Evolutionary conservation across 2,329 filamentous ascomycete genomes (phyloP).

Genomic region (Pyricularia grisea): DNA sequence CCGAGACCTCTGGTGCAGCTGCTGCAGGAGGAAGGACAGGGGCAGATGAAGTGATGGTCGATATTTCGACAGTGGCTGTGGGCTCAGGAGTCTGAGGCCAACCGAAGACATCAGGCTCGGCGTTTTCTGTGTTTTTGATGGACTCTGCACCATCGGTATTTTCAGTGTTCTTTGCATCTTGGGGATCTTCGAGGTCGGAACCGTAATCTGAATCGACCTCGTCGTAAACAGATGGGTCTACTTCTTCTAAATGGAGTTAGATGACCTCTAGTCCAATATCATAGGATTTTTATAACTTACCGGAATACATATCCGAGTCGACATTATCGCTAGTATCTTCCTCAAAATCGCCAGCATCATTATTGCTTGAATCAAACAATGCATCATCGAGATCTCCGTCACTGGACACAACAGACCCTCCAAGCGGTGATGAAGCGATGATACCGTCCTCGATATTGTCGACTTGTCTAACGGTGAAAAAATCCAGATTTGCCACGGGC

Average conservation of each 20-base stretch:
- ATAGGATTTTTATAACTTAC: background rate
- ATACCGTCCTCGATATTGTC: background rate
- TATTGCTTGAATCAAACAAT: background rate
- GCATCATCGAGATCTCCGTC: constrained; percentile 3
- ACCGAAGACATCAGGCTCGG: too few species aligned
- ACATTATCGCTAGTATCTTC: background rate
- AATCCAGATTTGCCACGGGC: background rate
- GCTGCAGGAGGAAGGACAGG: background rate
- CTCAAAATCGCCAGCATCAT: background rate
- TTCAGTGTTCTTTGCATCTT: background rate
- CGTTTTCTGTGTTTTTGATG: background rate
- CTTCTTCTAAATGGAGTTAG: background rate
- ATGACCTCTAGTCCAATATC: background rate
- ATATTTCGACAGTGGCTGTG: background rate
- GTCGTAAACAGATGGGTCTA: background rate
- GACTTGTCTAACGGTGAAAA: background rate
- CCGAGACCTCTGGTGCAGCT: background rate
- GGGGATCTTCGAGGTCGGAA: background rate
- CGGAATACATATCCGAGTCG: background rate
- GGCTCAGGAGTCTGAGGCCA: too few species aligned
- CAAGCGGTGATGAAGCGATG: background rate
- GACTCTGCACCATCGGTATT: background rate
- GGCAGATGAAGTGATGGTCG: background rate
- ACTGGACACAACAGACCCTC: background rate
- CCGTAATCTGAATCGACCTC: background rate